Base-by-base conservation (phyloP, 306 rosid species). In the Corylus avellana region DNA sequence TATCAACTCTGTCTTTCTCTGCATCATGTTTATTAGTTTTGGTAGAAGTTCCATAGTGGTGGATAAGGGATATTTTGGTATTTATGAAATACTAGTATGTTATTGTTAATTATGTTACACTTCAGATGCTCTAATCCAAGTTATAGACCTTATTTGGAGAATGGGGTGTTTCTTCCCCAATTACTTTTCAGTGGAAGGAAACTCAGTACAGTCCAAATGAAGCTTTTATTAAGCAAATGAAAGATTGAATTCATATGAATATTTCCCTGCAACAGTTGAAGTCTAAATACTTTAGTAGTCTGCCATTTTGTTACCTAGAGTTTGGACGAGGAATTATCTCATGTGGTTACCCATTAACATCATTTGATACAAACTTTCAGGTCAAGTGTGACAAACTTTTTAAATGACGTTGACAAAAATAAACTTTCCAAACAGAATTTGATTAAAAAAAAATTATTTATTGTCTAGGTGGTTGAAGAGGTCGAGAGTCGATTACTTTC, bases 1-100 rank as follows among this genome's bases (percentile, higher is more conserved):
- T 54, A 56, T 44, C 61, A 69, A 69, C 62, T 63, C 27, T 0
- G 20, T 68, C 48, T 44, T 73, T 74, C 70, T 83, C 37, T 77
- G 17, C 16, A 58, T 67, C 51, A 55, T 64, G 76, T 63, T 72
- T 37, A 51, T 51, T 25, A 1, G 4, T 0, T 53, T 25, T 22
- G 64, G 22, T 51, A 29, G 42, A 25, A 14, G 48, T 37, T 37
- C 72, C 72, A 16, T 37, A 35, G 13, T 32, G 37, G 13, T 32
- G 37, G 12, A 37, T 49, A 1, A 3, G 75, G 12, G 37, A 22
- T 46, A 20, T 11, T 42, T 68, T 42, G 32, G 35, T 1, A 70
- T 47, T 20, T 70, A 12, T 46, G 55, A 70, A 70, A 70, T 25
- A n/a, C 1, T 48, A 68, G 64, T 67, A 77, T 12, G 70, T 29